Evolutionary conservation across 805 yeast species (phyloP), one percentile per base, ranked within the genome.

Genomic region (Barnettozyma wickerhamii): DNA sequence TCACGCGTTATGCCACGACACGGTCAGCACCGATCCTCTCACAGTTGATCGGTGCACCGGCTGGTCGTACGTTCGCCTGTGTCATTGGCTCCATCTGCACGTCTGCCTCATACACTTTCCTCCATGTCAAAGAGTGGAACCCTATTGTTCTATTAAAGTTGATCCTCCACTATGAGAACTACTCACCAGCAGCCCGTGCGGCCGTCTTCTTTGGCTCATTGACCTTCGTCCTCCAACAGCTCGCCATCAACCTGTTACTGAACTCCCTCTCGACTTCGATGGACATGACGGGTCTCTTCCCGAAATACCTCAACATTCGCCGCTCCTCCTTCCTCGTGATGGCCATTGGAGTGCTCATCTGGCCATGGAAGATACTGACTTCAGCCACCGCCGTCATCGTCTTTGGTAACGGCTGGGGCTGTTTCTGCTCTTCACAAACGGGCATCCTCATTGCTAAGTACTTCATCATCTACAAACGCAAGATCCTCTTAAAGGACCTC

Each of bases 291-390:
- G 64, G 64, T 10, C 36, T 64, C 9, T 53, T 49, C 10, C 69
- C 69, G 15, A 56, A 52, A 41, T 62, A 52, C 33, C 58, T 65
- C 34, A 59, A 62, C 37, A 65, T 69, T 30, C 55, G 48, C 23
- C 52, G 63, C 33, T 61, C 63, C 18, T 50, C 45, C 14, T 20
- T 33, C 4, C 36, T 49, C 30, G 38, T 42, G 6, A 70, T 71
- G 4, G 46, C 56, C 6, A 49, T 68, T 41, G 74, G 71, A 0
- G 53, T 68, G 40, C 52, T 56, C 62, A 37, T 64, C 60, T 47
- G 46, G 46, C 72, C 73, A 18, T 68, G 74, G 74, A 65, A 66
- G 48, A 60, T 70, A 41, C 38, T 50, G 13, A 45, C 53, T 6
- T 41, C 48, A 5, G 50, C 56, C 3, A 45, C 45, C 18, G 48